Evolutionary conservation across 768 basidiomycete genomes (phyloP), one percentile per base, ranked within the genome.

Genomic region (Auriscalpium vulgare): DNA sequence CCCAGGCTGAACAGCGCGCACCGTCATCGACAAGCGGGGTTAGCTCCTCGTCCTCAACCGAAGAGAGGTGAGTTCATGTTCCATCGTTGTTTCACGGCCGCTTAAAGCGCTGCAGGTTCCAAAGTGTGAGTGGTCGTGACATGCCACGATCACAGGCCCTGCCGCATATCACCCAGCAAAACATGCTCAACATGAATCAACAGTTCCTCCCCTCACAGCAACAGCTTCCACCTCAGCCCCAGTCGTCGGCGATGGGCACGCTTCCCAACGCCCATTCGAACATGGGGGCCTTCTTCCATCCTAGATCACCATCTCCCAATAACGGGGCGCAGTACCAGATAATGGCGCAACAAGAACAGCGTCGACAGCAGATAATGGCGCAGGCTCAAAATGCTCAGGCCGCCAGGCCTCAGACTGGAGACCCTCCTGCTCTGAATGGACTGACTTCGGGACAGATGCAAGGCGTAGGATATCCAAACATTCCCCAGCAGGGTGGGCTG

Each of bases 41-140:
- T n/a, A n/a, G n/a, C n/a, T n/a, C n/a, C n/a, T n/a, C n/a, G n/a
- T n/a, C n/a, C n/a, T n/a, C n/a, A n/a, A n/a, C n/a, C n/a, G n/a
- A n/a, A n/a, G n/a, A n/a, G n/a, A n/a, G n/a, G n/a, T n/a, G n/a
- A n/a, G n/a, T n/a, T n/a, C n/a, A n/a, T n/a, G n/a, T n/a, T n/a
- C n/a, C n/a, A n/a, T n/a, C n/a, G n/a, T n/a, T n/a, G n/a, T n/a
- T n/a, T n/a, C n/a, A n/a, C n/a, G n/a, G n/a, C n/a, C n/a, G n/a
- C n/a, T n/a, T n/a, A n/a, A n/a, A n/a, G n/a, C n/a, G n/a, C n/a
- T n/a, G n/a, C n/a, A n/a, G n/a, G n/a, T n/a, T n/a, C n/a, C n/a
- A n/a, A n/a, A n/a, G n/a, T n/a, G n/a, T 83, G 80, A 83, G 81
- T 75, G 66, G 70, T 62, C 79, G 75, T 54, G 17, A 43, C 61